Evolutionary conservation across 2,329 filamentous ascomycete species (phyloP).

Genomic region (Lachnellula hyalina): DNA sequence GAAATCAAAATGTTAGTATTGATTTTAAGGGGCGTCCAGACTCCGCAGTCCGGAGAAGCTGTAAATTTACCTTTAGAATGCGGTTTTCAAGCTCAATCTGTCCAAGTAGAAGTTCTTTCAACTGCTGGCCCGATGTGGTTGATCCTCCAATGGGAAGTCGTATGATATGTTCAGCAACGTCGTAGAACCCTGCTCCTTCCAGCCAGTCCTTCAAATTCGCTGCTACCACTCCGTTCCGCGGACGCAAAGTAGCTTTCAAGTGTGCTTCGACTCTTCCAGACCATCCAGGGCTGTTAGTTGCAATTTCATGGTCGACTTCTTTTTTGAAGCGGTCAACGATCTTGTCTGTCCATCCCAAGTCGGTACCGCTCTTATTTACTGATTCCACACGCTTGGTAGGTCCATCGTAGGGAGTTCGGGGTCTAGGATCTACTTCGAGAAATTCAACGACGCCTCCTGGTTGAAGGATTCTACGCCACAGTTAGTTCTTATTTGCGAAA

Average conservation of each 20-base stretch:
- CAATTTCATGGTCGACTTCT: conserved; percentile 21
- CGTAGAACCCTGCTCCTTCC: conserved; percentile 29
- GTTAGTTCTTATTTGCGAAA: background rate
- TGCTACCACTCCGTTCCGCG: conserved; percentile 25
- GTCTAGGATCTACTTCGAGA: conserved; percentile 28
- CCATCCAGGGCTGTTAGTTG: conserved; percentile 24
- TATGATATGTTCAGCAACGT: conserved; percentile 26
- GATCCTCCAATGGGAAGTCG: conserved; percentile 23
- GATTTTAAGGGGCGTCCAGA: background rate
- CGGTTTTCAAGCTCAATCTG: conserved; percentile 20
- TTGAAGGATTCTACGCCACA: conserved; percentile 18
- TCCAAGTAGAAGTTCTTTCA: conserved; percentile 21
- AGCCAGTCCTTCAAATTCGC: conserved; percentile 27
- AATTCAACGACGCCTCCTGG: conserved; percentile 31
- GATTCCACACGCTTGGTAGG: background rate
- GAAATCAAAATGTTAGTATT: background rate
- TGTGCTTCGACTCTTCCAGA: conserved; percentile 22
- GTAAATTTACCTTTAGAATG: conserved; percentile 19
- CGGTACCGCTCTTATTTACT: conserved; percentile 16
- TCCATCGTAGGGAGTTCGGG: conserved; percentile 12
- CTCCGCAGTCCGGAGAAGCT: background rate
- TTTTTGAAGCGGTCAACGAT: conserved; percentile 25
- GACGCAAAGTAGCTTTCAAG: conserved; percentile 23
- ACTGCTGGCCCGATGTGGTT: conserved; percentile 14
- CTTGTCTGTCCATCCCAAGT: conserved; percentile 24